phyloP scores from a whole-genome alignment of 2,329 filamentous ascomycete genomes.

The Aspergillus ustus region DNA sequence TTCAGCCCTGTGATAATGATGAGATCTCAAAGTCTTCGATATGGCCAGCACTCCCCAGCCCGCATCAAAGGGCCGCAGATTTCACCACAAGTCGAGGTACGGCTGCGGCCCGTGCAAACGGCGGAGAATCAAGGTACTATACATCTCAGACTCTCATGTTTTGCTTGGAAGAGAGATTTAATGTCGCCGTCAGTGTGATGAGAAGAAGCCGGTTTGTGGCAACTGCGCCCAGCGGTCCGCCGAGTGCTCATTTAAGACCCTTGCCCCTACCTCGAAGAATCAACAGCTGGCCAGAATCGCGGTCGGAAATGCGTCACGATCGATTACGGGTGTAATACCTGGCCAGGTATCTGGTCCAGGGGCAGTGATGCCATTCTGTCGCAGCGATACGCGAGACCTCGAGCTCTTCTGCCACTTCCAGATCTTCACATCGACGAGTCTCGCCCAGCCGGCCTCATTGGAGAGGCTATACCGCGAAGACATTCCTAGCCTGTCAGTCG shows the following conservation, averaged over 20 bases:
- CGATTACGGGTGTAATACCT: background rate
- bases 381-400: conserved; percentile 6
- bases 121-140: conserved; percentile 13
- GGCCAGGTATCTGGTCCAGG: background rate
- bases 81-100: conserved; percentile 14
- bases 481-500: background rate
- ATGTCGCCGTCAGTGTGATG: conserved; percentile 7
- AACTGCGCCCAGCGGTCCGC: conserved; percentile 5
- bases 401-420: conserved; percentile 12
- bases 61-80: background rate
- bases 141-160: background rate
- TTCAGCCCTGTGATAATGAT: background rate
- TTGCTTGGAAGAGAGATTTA: background rate
- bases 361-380: background rate
- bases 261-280: background rate
- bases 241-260: conserved; percentile 1
- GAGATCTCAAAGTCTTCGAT: background rate
- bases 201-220: conserved; percentile 7
- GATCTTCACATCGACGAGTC: background rate
- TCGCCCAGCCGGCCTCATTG: background rate
- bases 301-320: background rate
- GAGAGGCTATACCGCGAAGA: background rate
- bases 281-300: background rate
- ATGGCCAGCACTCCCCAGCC: background rate
- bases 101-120: conserved; percentile 9